Evolutionary conservation across 2,329 filamentous ascomycete species (phyloP).

Genomic region (Ascocoryne sarcoides): DNA sequence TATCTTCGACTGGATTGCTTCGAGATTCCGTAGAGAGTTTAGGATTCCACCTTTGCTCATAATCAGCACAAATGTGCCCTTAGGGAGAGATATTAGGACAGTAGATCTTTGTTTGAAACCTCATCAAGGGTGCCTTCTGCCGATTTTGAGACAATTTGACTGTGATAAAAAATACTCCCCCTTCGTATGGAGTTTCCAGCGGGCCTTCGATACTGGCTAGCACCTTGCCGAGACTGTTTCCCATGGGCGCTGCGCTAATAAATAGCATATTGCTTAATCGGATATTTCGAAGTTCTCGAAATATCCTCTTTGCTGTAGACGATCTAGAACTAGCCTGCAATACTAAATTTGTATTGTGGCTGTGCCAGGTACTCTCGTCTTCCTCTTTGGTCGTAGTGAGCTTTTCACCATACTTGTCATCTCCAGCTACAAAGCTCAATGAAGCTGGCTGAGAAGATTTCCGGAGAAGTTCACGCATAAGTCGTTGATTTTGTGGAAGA

Average conservation of each 20-base stretch:
- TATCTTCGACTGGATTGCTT: neutral
- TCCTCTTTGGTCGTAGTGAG: constrained; percentile 3
- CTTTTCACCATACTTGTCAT: constrained; percentile 8
- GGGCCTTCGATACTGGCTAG: constrained; percentile 23
- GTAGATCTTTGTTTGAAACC: constrained; percentile 19
- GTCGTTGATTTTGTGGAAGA: constrained; percentile 8
- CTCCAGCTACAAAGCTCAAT: constrained; percentile 6
- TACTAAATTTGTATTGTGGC: constrained; percentile 3
- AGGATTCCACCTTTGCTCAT: constrained; percentile 14
- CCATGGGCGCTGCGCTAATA: constrained; percentile 15
- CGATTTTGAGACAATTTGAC: constrained; percentile 8
- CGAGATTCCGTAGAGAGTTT: constrained; percentile 1
- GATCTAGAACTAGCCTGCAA: neutral
- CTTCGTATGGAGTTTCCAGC: constrained; percentile 21
- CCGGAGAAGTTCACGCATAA: constrained; percentile 1
- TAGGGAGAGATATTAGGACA: constrained; percentile 19
- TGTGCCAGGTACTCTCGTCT: constrained; percentile 5
- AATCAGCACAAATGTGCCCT: constrained; percentile 16
- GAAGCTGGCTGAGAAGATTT: neutral
- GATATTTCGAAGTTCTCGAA: constrained; percentile 19
- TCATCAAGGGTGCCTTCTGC: constrained; percentile 8
- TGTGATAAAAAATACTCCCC: constrained; percentile 19
- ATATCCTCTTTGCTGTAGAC: constrained; percentile 15
- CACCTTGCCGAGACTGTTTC: constrained; percentile 15
- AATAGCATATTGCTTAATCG: constrained; percentile 16